A percentile compares a stretch with the other conserved stretches of the same genome.
These are phyloP conservation scores for Globisporangium cederbergense DNA, from an alignment of 352 stramenopile genomes.

Conservation along the genomic window DNA sequence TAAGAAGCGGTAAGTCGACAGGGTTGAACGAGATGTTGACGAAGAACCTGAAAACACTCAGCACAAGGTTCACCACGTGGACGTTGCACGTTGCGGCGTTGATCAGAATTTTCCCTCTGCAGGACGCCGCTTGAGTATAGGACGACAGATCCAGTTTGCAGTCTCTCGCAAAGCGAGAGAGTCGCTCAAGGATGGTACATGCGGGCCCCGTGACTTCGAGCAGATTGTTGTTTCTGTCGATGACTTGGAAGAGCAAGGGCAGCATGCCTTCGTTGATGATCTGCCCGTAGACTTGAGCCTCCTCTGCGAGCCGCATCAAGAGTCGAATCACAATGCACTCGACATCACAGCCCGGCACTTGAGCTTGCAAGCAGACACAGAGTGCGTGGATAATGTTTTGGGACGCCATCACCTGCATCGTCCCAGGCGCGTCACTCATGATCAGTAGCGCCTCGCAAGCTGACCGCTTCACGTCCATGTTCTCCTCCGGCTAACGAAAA, in stretches of 20 bases:
- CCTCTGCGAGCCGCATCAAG: slow-evolving; percentile 30
- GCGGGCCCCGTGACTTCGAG: slow-evolving; percentile 42
- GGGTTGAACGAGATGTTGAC: slow-evolving; percentile 48
- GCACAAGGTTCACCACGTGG: slow-evolving; percentile 29
- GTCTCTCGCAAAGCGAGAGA: slow-evolving; percentile 56
- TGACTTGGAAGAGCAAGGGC: slow-evolving; percentile 39
- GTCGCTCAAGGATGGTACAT: slow-evolving; percentile 66
- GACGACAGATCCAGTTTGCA: slow-evolving; percentile 55
- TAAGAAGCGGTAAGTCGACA: slow-evolving; percentile 38
- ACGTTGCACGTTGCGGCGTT: slow-evolving; percentile 29
- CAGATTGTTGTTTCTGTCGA: slow-evolving; percentile 55
- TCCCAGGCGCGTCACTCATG: slow-evolving; percentile 31
- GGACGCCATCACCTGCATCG: slow-evolving; percentile 40
- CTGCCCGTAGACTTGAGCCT: slow-evolving; percentile 45
- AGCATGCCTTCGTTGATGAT: slow-evolving; percentile 56
- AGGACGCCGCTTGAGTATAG: slow-evolving; percentile 34
- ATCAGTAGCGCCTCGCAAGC: slow-evolving; percentile 36
- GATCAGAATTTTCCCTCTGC: slow-evolving; percentile 40
- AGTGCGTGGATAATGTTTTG: slow-evolving; percentile 39
- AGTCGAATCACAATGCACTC: slow-evolving; percentile 33
- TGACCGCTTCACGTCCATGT: slow-evolving; percentile 36
- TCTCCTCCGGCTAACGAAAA: slow-evolving; percentile 20
- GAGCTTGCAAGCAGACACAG: slow-evolving; percentile 29
- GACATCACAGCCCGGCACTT: slow-evolving; percentile 21
- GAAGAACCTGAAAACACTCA: slow-evolving; percentile 53